These are phyloP conservation scores for Chrysanthemum seticuspe DNA, from an alignment of 129 eudicot genomes.

Conservation along the genomic window DNA sequence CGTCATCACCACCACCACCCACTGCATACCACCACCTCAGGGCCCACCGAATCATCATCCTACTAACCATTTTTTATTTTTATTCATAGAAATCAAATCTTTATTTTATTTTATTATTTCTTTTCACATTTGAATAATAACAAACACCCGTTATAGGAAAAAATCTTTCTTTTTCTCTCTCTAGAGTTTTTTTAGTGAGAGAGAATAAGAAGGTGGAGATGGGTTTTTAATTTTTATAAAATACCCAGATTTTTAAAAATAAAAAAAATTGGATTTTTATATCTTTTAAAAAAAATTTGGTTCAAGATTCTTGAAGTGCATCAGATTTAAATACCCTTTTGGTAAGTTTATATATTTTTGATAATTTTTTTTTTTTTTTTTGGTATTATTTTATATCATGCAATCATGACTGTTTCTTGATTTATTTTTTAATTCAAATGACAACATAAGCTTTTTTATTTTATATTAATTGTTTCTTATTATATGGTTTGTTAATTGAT, in stretches of 20 bases:
- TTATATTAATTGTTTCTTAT: constrained; percentile 15
- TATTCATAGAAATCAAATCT: constrained; percentile 10
- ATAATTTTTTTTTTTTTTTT: constrained; percentile 28
- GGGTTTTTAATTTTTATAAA: constrained; percentile 20
- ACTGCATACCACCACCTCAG: not conserved
- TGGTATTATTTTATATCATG: constrained; percentile 26
- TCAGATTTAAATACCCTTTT: constrained; percentile 25
- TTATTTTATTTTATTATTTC: constrained; percentile 12
- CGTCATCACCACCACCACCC: constrained; percentile 27
- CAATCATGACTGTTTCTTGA: constrained; percentile 38
- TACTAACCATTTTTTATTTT: constrained; percentile 12
- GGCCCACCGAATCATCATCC: constrained; percentile 41
- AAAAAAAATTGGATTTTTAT: not conserved
- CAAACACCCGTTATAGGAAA: constrained; percentile 15
- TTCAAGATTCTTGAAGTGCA: constrained; percentile 32
- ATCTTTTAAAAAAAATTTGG: not conserved
- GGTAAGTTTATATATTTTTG: constrained; percentile 35
- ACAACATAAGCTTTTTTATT: constrained; percentile 20
- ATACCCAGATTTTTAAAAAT: not conserved
- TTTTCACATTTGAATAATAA: constrained; percentile 25
- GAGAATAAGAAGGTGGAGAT: constrained; percentile 17
- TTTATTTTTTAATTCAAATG: constrained; percentile 7
- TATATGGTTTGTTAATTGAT: constrained; percentile 2
- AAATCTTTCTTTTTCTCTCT: constrained; percentile 13
- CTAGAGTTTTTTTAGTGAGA: constrained; percentile 30